These are phyloP conservation scores for Boletus semigastroideus DNA, from an alignment of 1,284 basidiomycete genomes.

Conservation along the genomic window DNA sequence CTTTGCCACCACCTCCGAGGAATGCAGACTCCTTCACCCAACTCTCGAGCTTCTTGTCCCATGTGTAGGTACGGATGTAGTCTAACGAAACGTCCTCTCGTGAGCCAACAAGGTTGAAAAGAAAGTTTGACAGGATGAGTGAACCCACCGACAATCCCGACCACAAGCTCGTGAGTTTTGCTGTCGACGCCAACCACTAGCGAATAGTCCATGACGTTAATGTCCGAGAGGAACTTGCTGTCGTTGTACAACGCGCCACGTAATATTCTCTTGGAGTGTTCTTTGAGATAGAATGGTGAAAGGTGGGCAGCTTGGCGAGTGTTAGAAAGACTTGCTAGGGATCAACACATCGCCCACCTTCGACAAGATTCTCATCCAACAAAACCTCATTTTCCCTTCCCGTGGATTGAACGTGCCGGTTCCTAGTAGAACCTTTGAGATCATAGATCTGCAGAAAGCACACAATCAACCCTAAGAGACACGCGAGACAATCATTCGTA, in stretches of 20 bases:
- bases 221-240: conserved; percentile 89
- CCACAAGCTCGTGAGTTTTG: conserved; percentile 79
- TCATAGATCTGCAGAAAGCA: conserved; percentile 76
- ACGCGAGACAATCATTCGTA: conserved; percentile 29
- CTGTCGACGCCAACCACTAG: conserved; percentile 93
- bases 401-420: conserved; percentile 88
- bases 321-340: conserved; percentile 8
- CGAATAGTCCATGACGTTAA: conserved; percentile 99
- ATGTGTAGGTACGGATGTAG: conserved; percentile 92
- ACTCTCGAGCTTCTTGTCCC: conserved; percentile 98
- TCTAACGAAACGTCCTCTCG: conserved; percentile 46
- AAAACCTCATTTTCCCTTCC: conserved; percentile 92
- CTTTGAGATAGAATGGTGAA: conserved; percentile 90
- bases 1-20: conserved; percentile 76
- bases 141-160: conserved; percentile 91
- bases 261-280: conserved; percentile 92
- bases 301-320: conserved; percentile 56
- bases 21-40: conserved; percentile 96
- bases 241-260: conserved; percentile 93
- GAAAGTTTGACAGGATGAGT: neutral
- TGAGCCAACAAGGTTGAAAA: conserved; percentile 2
- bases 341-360: conserved; percentile 49
- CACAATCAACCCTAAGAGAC: conserved; percentile 1
- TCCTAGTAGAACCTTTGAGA: conserved; percentile 90
- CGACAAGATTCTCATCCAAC: conserved; percentile 89